Evolutionary conservation across 73 alveolate species (phyloP), one percentile per base, ranked within the genome.

Genomic region (Tetrahymena borealis): DNA sequence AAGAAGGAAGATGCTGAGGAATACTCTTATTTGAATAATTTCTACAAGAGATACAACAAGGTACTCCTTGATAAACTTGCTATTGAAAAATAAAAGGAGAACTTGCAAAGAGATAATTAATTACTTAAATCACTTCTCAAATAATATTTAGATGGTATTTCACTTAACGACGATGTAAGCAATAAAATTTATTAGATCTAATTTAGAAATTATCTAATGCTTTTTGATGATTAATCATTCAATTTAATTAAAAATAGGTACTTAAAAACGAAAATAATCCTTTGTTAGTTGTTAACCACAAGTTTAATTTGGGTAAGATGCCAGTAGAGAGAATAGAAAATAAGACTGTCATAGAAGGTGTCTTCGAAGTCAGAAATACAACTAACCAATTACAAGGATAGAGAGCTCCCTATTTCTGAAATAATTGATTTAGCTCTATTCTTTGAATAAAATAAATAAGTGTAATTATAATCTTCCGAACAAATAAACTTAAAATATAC

Each of bases 31-130:
- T 95, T 98, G 40, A 99, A 98, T 78, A 95, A 96, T 93, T 98
- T 98, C 97, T 98, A 98, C 97, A 98, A 98, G 95, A 95, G 99
- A 95, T 98, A 94, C 94, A 98, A 98, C 96, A 98, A 98, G 93
- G 95, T 93, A 90, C 96, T 97, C 90, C 94, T 98, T 36, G 99
- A 98, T 95, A 98, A 97, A 94, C 90, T 98, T 78, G 99, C 99
- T 42, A 98, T 98, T 39, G 99, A 98, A 90, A 98, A 98, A 91
- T 98, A 98, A 94, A 98, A 98, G 97, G 98, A 96, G 78, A 97
- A 98, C 38, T 96, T 98, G 77, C 98, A 98, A 91, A 98, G 98
- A 92, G 99, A 98, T 91, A 98, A 98, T 94, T 96, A 97, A 96
- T 94, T 98, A 95, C 94, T 98, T 85, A 97, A 98, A 96, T 95